Base-by-base conservation (phyloP, 176 grass and related monocot genomes). In the Avena eriantha region DNA sequence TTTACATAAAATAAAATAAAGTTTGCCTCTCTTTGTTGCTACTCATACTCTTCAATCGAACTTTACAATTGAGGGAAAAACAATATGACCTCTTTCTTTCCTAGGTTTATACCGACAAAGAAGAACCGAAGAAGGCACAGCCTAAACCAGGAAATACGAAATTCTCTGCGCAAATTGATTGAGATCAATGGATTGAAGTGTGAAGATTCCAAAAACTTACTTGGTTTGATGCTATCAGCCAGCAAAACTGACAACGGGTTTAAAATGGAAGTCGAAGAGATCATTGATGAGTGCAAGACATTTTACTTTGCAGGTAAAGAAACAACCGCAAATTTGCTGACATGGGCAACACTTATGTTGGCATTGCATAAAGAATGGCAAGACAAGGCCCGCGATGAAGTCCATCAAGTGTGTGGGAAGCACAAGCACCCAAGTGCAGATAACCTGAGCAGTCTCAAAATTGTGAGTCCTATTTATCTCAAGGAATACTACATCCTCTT, bases 291-390 rank as follows among this genome's bases (percentile, higher is more conserved):
- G 89, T 95, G 95, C 85, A 98, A 95, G 84, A 85, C 93, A 78
- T 98, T 95, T 68, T 98, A 95, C 83, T 93, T 95, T 85, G 85
- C 93, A 0, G 93, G 95, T 23, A 98, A 92, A 88, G 95, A 95
- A 89, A 98, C 95, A 73, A 98, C 95, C n/a, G 87, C 91, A 18
- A 92, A 89, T 81, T 81, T 98, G 64, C 81, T 95, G 80, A 93
- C 95, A 78, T 98, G 95, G 93, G 87, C 84, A 50, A 82, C 83
- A 78, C 89, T 98, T 88, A 87, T 98, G 83, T 83, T 98, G 74
- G 87, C 89, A 63, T 81, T 92, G 24, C 83, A 95, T 89, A 80
- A 86, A 88, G 93, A 98, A 66, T 98, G 95, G 95, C 95, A 98
- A 82, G 65, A 74, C 13, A 95, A 90, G 73, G 91, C 89, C 22